phyloP scores from a whole-genome alignment of 2,329 filamentous ascomycete genomes.

The Fusarium goolgardi region DNA sequence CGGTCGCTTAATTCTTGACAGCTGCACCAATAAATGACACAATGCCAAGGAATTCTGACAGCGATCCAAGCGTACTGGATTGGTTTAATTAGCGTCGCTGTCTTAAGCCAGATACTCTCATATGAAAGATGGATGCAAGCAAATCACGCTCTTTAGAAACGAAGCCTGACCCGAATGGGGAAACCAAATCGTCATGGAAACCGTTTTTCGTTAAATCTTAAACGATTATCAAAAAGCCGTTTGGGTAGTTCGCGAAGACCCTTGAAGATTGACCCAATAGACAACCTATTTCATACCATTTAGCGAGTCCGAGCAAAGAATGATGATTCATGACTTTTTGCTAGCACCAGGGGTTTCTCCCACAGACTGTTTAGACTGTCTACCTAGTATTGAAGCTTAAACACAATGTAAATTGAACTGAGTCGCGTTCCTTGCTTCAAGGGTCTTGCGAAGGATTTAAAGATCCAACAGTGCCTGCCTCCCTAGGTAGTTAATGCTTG shows the following conservation, averaged over 20 bases:
- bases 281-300: neutral
- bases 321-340: constrained; percentile 44
- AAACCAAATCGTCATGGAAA: constrained; percentile 33
- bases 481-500: neutral
- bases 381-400: constrained; percentile 28
- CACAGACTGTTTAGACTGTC: neutral
- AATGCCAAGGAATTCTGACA: constrained; percentile 16
- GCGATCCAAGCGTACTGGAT: constrained; percentile 4
- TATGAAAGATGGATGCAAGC: neutral
- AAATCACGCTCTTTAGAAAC: neutral
- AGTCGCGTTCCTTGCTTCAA: constrained; percentile 6
- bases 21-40: constrained; percentile 5
- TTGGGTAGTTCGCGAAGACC: neutral
- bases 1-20: constrained; percentile 29
- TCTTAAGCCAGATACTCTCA: neutral
- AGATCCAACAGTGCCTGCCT: constrained; percentile 2
- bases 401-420: neutral
- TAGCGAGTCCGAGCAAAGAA: neutral
- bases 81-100: neutral
- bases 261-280: neutral
- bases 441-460: constrained; percentile 12
- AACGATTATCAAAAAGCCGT: constrained; percentile 10
- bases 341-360: constrained; percentile 8
- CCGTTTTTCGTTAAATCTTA: constrained; percentile 4
- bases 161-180: constrained; percentile 15